Conservation (phyloP, 495 filamentous ascomycete species). For the Penicillium canariense region DNA sequence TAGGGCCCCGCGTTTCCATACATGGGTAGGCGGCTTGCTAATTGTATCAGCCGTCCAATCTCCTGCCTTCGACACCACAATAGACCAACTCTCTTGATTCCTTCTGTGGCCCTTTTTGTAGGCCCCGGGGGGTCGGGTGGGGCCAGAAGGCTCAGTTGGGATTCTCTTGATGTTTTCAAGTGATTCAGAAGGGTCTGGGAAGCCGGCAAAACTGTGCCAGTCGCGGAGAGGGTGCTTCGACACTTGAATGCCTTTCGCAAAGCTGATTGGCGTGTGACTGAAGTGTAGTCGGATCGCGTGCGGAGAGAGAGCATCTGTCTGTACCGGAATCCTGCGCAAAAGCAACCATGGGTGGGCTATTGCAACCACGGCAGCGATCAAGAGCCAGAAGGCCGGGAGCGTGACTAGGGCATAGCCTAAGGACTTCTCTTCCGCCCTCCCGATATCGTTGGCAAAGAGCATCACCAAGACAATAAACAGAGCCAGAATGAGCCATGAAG, state of each 20-base stretch:
- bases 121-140: not conserved
- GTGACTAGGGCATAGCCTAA: conserved; percentile 39
- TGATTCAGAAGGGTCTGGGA: conserved; percentile 42
- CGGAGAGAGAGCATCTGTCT: conserved; percentile 59
- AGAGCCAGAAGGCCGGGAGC: conserved; percentile 67
- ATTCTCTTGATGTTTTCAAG: not conserved
- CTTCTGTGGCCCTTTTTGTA: conserved; percentile 12
- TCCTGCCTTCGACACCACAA: conserved; percentile 65
- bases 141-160: not conserved
- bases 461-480: conserved; percentile 56
- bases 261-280: conserved; percentile 42
- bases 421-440: conserved; percentile 18
- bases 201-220: conserved; percentile 71
- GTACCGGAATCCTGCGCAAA: conserved; percentile 55
- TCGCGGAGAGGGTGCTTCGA: conserved; percentile 56
- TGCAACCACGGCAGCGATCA: conserved; percentile 56
- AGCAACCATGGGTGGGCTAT: conserved; percentile 68
- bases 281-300: conserved; percentile 71
- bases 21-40: conserved; percentile 43
- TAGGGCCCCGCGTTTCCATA: conserved; percentile 38
- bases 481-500: conserved; percentile 58
- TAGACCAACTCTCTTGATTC: conserved; percentile 14
- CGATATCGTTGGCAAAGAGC: conserved; percentile 26
- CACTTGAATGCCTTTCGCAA: conserved; percentile 26
- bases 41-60: conserved; percentile 70